Conservation (phyloP, 768 basidiomycete species). For the Hemileccinum impolitum region DNA sequence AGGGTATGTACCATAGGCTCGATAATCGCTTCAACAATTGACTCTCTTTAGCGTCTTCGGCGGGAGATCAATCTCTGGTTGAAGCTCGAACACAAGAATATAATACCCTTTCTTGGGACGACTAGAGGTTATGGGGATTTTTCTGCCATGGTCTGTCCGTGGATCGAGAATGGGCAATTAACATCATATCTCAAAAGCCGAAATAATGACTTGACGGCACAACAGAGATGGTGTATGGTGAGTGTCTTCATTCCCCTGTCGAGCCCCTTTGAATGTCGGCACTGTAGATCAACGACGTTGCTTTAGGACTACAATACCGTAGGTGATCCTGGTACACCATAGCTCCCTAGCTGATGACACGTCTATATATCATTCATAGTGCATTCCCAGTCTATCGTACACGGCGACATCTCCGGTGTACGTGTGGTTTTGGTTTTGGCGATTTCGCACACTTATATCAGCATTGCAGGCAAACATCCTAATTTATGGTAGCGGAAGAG, state of each 20-base stretch:
- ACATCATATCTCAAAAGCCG: conserved; percentile 19
- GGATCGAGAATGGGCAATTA: conserved; percentile 30
- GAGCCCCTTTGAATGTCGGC: background rate
- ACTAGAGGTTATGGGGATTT: conserved; percentile 28
- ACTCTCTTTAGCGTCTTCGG: conserved; percentile 17
- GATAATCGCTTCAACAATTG: background rate
- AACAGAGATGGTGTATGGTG: conserved; percentile 16
- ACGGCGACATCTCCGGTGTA: conserved; percentile 31
- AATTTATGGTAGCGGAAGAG: conserved; percentile 39
- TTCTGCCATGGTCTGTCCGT: conserved; percentile 33
- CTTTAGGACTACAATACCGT: conserved; percentile 28
- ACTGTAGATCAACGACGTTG: conserved; percentile 23
- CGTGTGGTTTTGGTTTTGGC: background rate
- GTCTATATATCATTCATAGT: conserved; percentile 6
- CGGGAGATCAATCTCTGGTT: conserved; percentile 32
- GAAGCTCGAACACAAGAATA: conserved; percentile 27
- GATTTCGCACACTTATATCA: background rate
- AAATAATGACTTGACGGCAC: conserved; percentile 10
- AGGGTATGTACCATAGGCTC: conserved; percentile 5
- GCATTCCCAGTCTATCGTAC: conserved; percentile 19
- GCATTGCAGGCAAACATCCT: conserved; percentile 41
- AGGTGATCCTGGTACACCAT: background rate
- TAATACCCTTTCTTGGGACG: conserved; percentile 30
- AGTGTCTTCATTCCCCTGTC: background rate
- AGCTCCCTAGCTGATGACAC: background rate